Base-by-base conservation (phyloP, 1,284 basidiomycete species). In the Inonotus obliquus region DNA sequence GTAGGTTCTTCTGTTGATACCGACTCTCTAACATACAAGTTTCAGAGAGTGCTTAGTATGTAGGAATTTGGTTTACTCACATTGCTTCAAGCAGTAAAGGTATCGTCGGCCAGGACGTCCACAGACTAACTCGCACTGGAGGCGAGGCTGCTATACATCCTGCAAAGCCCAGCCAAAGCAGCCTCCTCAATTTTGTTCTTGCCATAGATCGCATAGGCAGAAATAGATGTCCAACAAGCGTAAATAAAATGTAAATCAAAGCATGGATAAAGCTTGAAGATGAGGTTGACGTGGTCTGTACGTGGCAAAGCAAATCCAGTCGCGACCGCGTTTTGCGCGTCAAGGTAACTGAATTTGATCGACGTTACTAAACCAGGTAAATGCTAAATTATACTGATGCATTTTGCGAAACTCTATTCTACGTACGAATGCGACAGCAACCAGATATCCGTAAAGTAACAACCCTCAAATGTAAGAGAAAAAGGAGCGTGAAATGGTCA, bases 61-160 rank as follows among this genome's bases (percentile, higher is more conserved):
- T n/a, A 39, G 13, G n/a, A 25, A n/a, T 62, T 25, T 25, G 53
- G 13, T 47, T n/a, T 32, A 77, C 91, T 70, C 69, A 96, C 90
- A 98, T 74, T 56, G 92, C 82, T 75, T 97, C 95, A 21, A 94
- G 79, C 1, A 95, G 71, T 9, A 89, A 77, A 11, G 90, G 84
- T 5, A 90, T 82, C 21, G 87, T 83, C 3, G 82, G 73, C 92
- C 94, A 97, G 56, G 90, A 89, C 1, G 94, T 88, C 65, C 84
- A 82, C 29, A 97, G 77, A 39, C 85, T 81, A 23, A 96, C 87
- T 61, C 86, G 86, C 14, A 96, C 86, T 1, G 89, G 86, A 13
- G 91, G 89, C 44, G 84, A 83, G 21, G 76, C 71, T 56, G 51
- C 55, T 2, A 54, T 19, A 55, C 45, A 49, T 27, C 39, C 54